These are phyloP conservation scores for Phytopythium sindhum DNA, from an alignment of 352 stramenopile genomes.

Conservation along the genomic window DNA sequence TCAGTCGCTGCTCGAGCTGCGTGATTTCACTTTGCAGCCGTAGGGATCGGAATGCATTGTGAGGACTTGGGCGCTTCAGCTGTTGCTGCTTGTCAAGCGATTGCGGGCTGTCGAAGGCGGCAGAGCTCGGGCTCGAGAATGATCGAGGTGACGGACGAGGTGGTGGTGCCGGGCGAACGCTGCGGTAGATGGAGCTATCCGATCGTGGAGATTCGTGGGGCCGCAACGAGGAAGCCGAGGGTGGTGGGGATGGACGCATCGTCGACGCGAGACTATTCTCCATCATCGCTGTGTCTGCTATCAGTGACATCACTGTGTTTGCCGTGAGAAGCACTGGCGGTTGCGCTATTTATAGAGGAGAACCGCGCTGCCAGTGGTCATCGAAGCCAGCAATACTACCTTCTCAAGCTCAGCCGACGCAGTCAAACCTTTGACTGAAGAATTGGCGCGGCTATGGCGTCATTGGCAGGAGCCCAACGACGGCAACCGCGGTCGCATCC, in stretches of 20 bases:
- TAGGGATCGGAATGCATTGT: slow-evolving; percentile 23
- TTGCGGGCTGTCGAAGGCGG: not conserved
- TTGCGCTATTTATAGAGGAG: not conserved
- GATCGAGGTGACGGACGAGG: not conserved
- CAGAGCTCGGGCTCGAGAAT: not conserved
- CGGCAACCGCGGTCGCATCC: not conserved
- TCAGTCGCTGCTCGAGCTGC: slow-evolving; percentile 23
- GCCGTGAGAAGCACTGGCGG: not conserved
- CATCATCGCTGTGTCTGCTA: not conserved
- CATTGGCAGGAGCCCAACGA: not conserved
- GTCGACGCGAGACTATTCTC: not conserved
- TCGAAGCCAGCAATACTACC: not conserved
- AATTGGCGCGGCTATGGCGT: not conserved
- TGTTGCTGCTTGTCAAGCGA: not conserved
- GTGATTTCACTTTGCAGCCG: slow-evolving; percentile 28
- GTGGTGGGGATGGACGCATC: not conserved
- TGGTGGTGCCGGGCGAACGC: not conserved
- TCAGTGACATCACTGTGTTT: not conserved
- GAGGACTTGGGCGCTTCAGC: not conserved
- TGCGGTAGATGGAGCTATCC: not conserved
- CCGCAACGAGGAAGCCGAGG: not conserved
- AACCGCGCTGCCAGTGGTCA: not conserved
- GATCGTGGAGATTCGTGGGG: not conserved
- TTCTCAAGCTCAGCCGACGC: not conserved
- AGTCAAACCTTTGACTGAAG: not conserved